phyloP scores from a whole-genome alignment of 345 rosid genomes.

The Isatis tinctoria region DNA sequence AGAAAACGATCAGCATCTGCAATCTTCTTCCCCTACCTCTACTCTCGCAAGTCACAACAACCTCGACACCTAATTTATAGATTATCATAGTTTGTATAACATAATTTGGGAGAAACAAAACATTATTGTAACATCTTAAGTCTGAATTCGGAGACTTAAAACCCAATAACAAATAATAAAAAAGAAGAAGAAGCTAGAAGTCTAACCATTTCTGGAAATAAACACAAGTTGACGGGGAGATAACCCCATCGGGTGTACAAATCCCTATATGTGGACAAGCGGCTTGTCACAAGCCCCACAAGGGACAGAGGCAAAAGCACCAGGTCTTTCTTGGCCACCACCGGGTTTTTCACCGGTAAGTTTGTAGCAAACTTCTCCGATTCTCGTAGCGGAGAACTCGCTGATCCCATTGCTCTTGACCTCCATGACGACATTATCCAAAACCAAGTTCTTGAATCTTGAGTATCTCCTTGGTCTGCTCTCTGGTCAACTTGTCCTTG shows the following conservation, averaged over 20 bases:
- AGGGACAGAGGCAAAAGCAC: constrained; percentile 68
- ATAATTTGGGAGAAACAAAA: not conserved
- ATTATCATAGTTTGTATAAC: not conserved
- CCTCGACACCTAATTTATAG: not conserved
- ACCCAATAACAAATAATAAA: too few species aligned
- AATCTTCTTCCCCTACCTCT: constrained; percentile 26
- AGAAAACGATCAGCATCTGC: constrained; percentile 44
- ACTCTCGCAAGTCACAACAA: constrained; percentile 18
- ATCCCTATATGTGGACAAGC: constrained; percentile 58
- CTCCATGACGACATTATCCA: constrained; percentile 61
- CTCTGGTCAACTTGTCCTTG: constrained; percentile 24
- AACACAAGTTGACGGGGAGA: constrained; percentile 58
- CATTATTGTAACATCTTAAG: not conserved
- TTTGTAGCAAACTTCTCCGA: constrained; percentile 53
- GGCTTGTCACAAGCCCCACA: too few species aligned
- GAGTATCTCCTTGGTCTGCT: constrained; percentile 57
- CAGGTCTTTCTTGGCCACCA: constrained; percentile 40
- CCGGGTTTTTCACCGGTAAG: constrained; percentile 23
- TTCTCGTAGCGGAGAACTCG: constrained; percentile 38
- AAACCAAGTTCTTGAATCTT: constrained; percentile 56
- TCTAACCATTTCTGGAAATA: constrained; percentile 74
- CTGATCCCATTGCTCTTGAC: constrained; percentile 57
- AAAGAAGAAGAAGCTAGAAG: constrained; percentile 47
- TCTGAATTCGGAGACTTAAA: not conserved
- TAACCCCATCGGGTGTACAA: constrained; percentile 68